Conservation (phyloP, 2,329 filamentous ascomycete species). For the Alternaria sp. region DNA sequence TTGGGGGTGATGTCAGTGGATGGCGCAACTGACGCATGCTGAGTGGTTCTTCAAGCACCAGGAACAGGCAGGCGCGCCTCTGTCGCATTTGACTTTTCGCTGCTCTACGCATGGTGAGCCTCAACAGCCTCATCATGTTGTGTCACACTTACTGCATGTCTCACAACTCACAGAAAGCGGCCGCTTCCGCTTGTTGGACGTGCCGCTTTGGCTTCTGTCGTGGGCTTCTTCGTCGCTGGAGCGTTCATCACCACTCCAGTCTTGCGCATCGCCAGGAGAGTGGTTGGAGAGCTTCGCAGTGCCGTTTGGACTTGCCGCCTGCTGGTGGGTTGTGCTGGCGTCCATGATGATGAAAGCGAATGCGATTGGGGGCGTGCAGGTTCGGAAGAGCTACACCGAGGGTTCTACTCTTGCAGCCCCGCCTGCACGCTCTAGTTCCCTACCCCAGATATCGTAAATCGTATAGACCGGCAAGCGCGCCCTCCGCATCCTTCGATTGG, state of each 20-base stretch:
- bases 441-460: constrained; percentile 20
- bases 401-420: constrained; percentile 26
- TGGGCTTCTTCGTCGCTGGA: constrained; percentile 52
- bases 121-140: not conserved
- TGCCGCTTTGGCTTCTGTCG: constrained; percentile 41
- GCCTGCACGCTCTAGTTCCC: constrained; percentile 25
- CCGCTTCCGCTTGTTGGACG: constrained; percentile 56
- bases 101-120: constrained; percentile 56
- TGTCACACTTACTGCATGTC: constrained; percentile 46
- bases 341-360: constrained; percentile 39
- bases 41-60: constrained; percentile 74
- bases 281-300: constrained; percentile 42
- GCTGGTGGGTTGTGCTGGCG: constrained; percentile 29
- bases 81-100: constrained; percentile 74
- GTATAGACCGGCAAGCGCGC: constrained; percentile 13
- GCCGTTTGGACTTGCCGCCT: constrained; percentile 40
- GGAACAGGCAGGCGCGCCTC: constrained; percentile 75
- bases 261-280: constrained; percentile 42
- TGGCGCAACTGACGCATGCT: constrained; percentile 55
- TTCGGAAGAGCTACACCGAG: constrained; percentile 24
- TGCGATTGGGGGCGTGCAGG: constrained; percentile 30
- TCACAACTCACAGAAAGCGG: constrained; percentile 67
- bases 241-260: constrained; percentile 44
- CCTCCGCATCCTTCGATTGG: constrained; percentile 24
- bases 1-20: not conserved